phyloP scores from a whole-genome alignment of 2,329 filamentous ascomycete species.

The Fusarium sulawesiense region DNA sequence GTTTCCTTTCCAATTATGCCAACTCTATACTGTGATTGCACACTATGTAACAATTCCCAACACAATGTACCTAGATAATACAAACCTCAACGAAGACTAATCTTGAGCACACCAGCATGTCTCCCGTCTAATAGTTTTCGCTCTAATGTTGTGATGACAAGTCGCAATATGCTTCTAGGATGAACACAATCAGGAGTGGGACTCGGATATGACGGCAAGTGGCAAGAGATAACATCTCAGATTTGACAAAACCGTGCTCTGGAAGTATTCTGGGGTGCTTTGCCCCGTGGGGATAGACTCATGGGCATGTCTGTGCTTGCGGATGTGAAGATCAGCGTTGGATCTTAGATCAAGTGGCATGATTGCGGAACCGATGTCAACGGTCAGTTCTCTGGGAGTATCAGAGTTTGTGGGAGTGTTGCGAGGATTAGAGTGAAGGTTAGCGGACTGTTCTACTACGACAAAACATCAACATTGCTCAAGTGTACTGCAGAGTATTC shows the following conservation, averaged over 20 bases:
- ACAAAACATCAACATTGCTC: neutral
- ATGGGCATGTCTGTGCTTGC: slow-evolving; percentile 14
- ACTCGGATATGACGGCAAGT: neutral
- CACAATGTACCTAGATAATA: neutral
- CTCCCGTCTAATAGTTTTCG: neutral
- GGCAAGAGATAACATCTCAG: neutral
- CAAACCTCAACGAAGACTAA: neutral
- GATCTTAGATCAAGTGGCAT: slow-evolving; percentile 18
- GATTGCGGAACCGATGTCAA: slow-evolving; percentile 13
- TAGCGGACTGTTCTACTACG: neutral
- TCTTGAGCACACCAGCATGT: neutral
- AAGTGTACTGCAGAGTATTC: neutral
- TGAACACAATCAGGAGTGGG: slow-evolving; percentile 1
- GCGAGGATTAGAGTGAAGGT: neutral
- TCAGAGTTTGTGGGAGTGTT: neutral
- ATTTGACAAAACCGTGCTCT: neutral
- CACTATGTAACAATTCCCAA: neutral
- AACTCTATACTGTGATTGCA: neutral
- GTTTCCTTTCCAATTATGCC: neutral
- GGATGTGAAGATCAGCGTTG: slow-evolving; percentile 16
- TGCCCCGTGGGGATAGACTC: slow-evolving; percentile 38
- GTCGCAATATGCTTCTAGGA: neutral
- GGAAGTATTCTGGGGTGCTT: neutral
- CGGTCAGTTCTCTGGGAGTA: too few relatives aligned
- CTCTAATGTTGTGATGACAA: neutral